These are phyloP conservation scores for Pythium volutum DNA, from an alignment of 352 stramenopile genomes.

Conservation along the genomic window DNA sequence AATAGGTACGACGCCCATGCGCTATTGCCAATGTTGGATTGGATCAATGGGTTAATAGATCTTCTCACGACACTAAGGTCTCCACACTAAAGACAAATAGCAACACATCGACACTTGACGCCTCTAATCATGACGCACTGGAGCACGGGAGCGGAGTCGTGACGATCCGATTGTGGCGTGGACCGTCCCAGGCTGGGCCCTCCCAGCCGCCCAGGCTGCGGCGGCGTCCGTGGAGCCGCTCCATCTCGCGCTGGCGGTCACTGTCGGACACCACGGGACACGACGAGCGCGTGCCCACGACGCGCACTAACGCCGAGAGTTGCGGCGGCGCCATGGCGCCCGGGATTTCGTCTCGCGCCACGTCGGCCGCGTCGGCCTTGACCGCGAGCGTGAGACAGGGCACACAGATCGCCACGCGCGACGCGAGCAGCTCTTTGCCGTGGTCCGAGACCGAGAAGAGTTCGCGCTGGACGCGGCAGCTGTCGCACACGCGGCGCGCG, in stretches of 20 bases:
- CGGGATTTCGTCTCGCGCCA: constrained; percentile 23
- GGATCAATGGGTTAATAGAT: no score
- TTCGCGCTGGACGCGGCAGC: constrained; percentile 23
- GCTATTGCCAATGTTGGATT: no score
- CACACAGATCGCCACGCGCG: constrained; percentile 22
- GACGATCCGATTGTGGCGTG: neutral
- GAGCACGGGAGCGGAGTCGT: neutral
- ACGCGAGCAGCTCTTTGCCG: neutral
- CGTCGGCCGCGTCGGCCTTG: constrained; percentile 19
- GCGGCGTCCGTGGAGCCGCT: constrained; percentile 2
- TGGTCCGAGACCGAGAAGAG: constrained; percentile 8
- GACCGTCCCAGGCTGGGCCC: neutral
- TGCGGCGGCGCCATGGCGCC: neutral
- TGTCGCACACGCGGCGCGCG: constrained; percentile 13
- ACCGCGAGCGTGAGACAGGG: constrained; percentile 25
- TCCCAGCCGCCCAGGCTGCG: constrained; percentile 1
- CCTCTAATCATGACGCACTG: neutral
- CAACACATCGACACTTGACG: neutral
- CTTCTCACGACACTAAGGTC: no score
- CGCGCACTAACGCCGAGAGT: constrained; percentile 16
- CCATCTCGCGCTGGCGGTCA: constrained; percentile 5
- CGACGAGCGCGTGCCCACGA: constrained; percentile 24
- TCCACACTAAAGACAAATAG: neutral
- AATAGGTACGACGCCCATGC: no score
- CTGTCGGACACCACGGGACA: constrained; percentile 15